Conservation (phyloP, 306 rosid genomes). For the Vigna reflexopilosa region DNA sequence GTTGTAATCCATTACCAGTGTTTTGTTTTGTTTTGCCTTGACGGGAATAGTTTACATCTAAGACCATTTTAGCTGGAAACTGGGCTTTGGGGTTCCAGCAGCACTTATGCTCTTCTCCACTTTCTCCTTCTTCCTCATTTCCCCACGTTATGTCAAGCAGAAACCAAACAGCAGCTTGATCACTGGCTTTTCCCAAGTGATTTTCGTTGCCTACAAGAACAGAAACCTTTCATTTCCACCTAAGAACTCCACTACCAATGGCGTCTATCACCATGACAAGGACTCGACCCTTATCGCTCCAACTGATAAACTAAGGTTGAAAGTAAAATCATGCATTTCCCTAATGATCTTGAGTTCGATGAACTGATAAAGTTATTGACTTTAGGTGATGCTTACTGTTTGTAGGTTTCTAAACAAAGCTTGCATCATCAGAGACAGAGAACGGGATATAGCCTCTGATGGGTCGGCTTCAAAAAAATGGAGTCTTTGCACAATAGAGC, state of each 20-base stretch:
- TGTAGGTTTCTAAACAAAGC: conserved; percentile 70
- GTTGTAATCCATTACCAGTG: too few species aligned
- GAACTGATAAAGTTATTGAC: not conserved
- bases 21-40: too few species aligned
- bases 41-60: conserved; percentile 64
- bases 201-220: conserved; percentile 59
- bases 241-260: conserved; percentile 27
- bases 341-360: not conserved
- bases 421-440: conserved; percentile 56
- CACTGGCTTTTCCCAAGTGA: conserved; percentile 59
- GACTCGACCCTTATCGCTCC: conserved; percentile 62
- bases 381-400: not conserved
- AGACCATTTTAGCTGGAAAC: conserved; percentile 68
- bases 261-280: conserved; percentile 47
- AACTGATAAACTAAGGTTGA: conserved; percentile 66
- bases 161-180: conserved; percentile 60
- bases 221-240: conserved; percentile 52
- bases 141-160: conserved; percentile 60
- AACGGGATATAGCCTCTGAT: conserved; percentile 51
- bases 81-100: conserved; percentile 78
- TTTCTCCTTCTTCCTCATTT: conserved; percentile 54
- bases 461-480: conserved; percentile 65
- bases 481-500: conserved; percentile 71
- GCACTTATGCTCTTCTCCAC: conserved; percentile 61
- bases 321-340: not conserved